Evolutionary conservation across 805 yeast genomes (phyloP).

Genomic region (Cyberlindnera euphorbiiphila): DNA sequence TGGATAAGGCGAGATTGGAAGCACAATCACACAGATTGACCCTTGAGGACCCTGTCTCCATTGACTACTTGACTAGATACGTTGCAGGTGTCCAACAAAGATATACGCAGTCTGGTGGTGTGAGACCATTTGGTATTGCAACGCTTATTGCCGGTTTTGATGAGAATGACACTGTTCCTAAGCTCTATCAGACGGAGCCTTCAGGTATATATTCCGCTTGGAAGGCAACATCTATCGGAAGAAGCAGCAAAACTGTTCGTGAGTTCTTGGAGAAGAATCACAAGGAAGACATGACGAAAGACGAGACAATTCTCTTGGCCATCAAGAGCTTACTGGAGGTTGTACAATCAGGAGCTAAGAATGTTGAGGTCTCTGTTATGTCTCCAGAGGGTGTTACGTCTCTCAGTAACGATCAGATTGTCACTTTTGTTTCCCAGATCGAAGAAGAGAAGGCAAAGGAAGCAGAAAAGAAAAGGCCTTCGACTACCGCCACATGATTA

Average conservation of each 20-base stretch:
- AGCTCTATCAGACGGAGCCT: conserved; percentile 92
- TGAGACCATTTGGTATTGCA: conserved; percentile 95
- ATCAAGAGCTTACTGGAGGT: conserved; percentile 88
- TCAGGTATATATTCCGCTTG: conserved; percentile 96
- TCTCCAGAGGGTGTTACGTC: conserved; percentile 45
- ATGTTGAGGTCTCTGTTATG: conserved; percentile 89
- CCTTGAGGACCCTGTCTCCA: conserved; percentile 89
- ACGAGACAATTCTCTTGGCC: conserved; percentile 73
- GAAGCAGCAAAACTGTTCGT: conserved; percentile 90
- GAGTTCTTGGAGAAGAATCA: conserved; percentile 93
- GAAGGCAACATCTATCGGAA: conserved; percentile 97
- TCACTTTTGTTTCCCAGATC: conserved; percentile 12
- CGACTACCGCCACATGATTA: conserved; percentile 6
- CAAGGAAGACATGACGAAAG: conserved; percentile 54
- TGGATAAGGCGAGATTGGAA: conserved; percentile 93
- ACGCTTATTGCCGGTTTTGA: conserved; percentile 96
- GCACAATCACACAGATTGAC: conserved; percentile 93
- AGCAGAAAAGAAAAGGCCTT: conserved; percentile 19
- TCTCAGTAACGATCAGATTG: conserved; percentile 15
- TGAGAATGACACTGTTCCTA: conserved; percentile 74
- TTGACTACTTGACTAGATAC: conserved; percentile 88
- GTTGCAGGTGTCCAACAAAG: conserved; percentile 98
- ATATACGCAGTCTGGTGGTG: conserved; percentile 98
- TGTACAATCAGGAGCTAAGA: conserved; percentile 96
- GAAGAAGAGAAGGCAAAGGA: conserved; percentile 21